phyloP scores from a whole-genome alignment of 768 basidiomycete species.

The Calocera cornea region DNA sequence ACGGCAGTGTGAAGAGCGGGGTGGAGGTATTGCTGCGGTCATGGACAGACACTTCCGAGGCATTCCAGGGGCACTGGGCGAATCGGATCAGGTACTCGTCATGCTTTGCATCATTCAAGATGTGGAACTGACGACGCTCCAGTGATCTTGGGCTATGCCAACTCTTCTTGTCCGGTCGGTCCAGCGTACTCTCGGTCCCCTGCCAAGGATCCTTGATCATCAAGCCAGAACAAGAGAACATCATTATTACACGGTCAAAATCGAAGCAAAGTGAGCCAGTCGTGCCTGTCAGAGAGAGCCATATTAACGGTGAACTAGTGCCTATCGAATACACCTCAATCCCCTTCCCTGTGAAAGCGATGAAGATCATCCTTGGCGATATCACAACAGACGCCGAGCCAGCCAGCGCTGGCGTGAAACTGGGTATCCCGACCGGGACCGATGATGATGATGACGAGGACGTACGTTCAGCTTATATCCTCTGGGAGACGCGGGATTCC shows the following conservation, averaged over 20 bases:
- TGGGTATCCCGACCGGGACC: constrained; percentile 40
- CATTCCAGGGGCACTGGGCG: constrained; percentile 92
- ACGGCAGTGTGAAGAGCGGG: constrained; percentile 38
- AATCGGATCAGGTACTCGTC: constrained; percentile 47
- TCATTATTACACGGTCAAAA: constrained; percentile 91
- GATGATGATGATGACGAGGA: constrained; percentile 62
- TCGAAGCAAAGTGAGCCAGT: constrained; percentile 62
- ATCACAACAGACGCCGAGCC: constrained; percentile 67
- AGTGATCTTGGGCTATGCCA: constrained; percentile 66
- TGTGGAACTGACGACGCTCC: background rate
- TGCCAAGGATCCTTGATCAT: constrained; percentile 92
- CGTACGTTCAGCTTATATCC: background rate
- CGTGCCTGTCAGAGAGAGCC: background rate
- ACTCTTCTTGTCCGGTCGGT: constrained; percentile 53
- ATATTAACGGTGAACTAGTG: constrained; percentile 30
- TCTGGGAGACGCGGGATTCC: background rate
- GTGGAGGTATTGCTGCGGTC: constrained; percentile 81
- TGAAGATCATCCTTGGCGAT: constrained; percentile 80
- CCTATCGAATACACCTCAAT: constrained; percentile 79
- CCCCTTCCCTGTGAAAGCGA: constrained; percentile 79
- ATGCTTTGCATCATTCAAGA: background rate
- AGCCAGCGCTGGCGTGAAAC: constrained; percentile 30
- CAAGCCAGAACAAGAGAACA: constrained; percentile 63
- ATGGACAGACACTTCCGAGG: constrained; percentile 91
- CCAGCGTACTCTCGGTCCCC: constrained; percentile 47